Evolutionary conservation across 1,284 basidiomycete species (phyloP), one percentile per base, ranked within the genome.

Genomic region (Microbotryum intermedium): DNA sequence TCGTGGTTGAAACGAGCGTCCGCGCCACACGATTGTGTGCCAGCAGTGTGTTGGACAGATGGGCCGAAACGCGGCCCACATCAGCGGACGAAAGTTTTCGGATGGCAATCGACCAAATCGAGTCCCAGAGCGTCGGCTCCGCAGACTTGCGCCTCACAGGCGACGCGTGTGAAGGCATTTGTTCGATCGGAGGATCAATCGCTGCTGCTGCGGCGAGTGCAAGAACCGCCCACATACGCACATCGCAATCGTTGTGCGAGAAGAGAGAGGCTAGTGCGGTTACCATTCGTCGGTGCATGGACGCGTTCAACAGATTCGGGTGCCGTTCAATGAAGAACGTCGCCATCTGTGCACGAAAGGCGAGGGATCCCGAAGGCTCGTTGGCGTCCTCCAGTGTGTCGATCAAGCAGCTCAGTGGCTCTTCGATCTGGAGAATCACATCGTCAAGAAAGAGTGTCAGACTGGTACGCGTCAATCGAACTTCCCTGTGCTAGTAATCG

Each of bases 321-420:
- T 91, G 83, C 28, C 81, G 79, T 67, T 87, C 84, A 59, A 90
- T 80, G 68, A 93, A 77, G 76, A 97, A 93, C n/a, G 91, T 80
- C 1, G 94, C 76, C 4, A 84, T 77, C 74, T 95, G 91, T 1
- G 92, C 75, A 57, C 82, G 80, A 66, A 84, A 85, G 0, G 74
- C 54, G 8, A 75, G 68, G 23, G 67, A 57, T 23, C 61, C 52
- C 9, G 52, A 73, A 73, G 55, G 25, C 79, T 63, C 75, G 72
- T 60, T 2, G 57, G 71, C n/a, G 63, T 70, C 23, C 69, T 71
- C 29, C 55, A 86, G 79, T 13, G 79, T 78, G 49, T 75, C 70
- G 8, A 90, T 75, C 8, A 91, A 74, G 6, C 78, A 74, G 3
- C 76, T 72, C 55, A 91, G 76, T 4, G 86, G 83, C 57, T 74